These are phyloP conservation scores for Bothriochloa decipiens DNA, from an alignment of 176 grass and related monocot species.

Conservation along the genomic window DNA sequence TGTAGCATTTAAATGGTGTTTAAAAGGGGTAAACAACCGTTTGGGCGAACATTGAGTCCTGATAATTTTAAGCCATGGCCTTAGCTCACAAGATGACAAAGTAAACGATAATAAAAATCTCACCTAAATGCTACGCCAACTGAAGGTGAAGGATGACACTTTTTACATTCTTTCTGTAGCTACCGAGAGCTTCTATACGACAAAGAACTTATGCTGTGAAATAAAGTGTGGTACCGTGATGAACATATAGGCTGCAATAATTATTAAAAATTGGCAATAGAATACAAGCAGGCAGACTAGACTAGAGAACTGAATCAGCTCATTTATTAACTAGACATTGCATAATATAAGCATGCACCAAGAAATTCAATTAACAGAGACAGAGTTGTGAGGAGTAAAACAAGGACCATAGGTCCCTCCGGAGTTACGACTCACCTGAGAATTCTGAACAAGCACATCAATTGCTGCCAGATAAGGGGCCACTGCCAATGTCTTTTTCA, in stretches of 20 bases:
- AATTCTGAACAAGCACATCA: constrained; percentile 98
- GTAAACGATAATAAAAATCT: constrained; percentile 15
- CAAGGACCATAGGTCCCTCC: not conserved
- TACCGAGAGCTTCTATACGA: constrained; percentile 4
- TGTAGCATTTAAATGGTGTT: not conserved
- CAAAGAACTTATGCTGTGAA: constrained; percentile 12
- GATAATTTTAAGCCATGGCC: constrained; percentile 26
- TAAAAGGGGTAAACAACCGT: not conserved
- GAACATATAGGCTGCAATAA: not conserved
- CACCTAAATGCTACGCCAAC: not conserved
- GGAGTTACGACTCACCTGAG: constrained; percentile 63
- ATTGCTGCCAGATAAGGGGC: constrained; percentile 91
- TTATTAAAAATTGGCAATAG: constrained; percentile 25
- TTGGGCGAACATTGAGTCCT: not conserved
- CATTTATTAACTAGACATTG: not conserved
- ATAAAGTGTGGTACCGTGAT: not conserved
- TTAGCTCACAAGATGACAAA: constrained; percentile 18
- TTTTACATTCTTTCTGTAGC: not conserved
- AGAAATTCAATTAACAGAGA: not conserved
- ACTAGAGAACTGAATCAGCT: not conserved
- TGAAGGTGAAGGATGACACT: not conserved
- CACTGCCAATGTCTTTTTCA: constrained; percentile 93
- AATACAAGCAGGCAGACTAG: not conserved
- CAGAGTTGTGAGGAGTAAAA: not conserved
- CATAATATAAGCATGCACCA: not conserved